Base-by-base conservation (phyloP, 176 grass and related monocot species). In the Aechmea fasciata region DNA sequence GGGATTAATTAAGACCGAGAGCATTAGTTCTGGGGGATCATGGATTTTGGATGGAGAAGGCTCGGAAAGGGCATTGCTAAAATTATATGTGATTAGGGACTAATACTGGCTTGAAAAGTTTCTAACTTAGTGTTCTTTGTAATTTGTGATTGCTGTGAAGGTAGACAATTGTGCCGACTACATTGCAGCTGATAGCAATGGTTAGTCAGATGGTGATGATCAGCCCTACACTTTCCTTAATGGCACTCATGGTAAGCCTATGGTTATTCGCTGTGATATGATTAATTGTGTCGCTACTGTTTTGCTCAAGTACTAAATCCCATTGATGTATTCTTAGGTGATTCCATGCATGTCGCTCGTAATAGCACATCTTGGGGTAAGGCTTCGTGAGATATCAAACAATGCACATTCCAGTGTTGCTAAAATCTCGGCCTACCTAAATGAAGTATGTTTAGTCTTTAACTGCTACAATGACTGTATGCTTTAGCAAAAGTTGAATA, bases 111-210 rank as follows among this genome's bases (percentile, higher is more conserved):
- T 49, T 78, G 65, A 18, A 74, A 22, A 15, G 15, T 23, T 67
- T 11, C 72, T 24, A 73, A 19, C 17, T 11, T 20, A 48, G 24
- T 13, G 48, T 48, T 22, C 3, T 47, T 41, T 5, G 33, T 23
- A 20, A 19, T 50, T 53, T 13, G 7, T 72, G n/a, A 48, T 29
- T 4, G 65, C 61, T 86, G 71, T 71, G 62, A 13, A 54, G 51
- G 59, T 78, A 94, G 90, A 84, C 80, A 25, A 71, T 81, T 59
- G 83, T 94, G 47, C 86, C 86, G 9, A 84, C 87, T 73, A 81
- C 74, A 73, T 75, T 94, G 71, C 90, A 94, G 51, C 61, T 90
- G 52, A 51, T 94, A 70, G 81, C 78, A 17, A 94, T 94, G 86
- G 72, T 75, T 66, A 68, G 64, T 84, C 90, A 94, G 68, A 89